phyloP scores from a whole-genome alignment of 495 filamentous ascomycete species.

The Schizothecium vesticola region DNA sequence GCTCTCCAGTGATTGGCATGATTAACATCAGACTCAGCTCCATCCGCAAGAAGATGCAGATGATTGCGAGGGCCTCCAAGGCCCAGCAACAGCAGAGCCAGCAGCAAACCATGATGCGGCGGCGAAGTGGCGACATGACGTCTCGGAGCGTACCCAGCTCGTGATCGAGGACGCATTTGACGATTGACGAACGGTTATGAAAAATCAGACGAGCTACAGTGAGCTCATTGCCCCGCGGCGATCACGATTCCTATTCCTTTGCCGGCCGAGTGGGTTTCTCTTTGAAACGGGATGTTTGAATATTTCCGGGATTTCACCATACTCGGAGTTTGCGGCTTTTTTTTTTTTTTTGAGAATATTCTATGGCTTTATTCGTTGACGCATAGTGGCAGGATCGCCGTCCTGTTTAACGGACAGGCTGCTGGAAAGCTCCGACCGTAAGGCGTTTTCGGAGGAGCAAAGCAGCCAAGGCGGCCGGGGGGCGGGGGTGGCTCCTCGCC shows the following conservation, averaged over 20 bases:
- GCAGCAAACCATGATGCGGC: constrained; percentile 26
- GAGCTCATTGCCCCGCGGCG: constrained; percentile 21
- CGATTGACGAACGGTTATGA: constrained; percentile 18
- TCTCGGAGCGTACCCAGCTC: constrained; percentile 40
- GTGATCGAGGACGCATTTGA: constrained; percentile 18
- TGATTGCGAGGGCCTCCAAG: constrained; percentile 39
- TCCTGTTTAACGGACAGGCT: not conserved
- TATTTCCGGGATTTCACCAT: not conserved
- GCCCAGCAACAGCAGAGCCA: constrained; percentile 30
- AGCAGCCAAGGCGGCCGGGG: not conserved
- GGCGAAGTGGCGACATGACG: constrained; percentile 43
- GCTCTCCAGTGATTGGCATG: constrained; percentile 41
- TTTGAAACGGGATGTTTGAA: not conserved
- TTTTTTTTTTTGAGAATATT: not conserved
- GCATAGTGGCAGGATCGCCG: not conserved
- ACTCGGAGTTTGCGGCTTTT: not conserved
- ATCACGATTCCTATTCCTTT: constrained; percentile 1
- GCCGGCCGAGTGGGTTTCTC: not conserved
- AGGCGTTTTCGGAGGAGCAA: not conserved
- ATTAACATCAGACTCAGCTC: constrained; percentile 33
- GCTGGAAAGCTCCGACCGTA: not conserved
- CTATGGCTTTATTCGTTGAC: not conserved
- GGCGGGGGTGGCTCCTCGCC: not conserved
- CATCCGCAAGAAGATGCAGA: constrained; percentile 41
- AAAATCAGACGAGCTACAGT: constrained; percentile 11